Conservation (phyloP, 441 rosid species). For the Rhodomyrtus psidioides region DNA sequence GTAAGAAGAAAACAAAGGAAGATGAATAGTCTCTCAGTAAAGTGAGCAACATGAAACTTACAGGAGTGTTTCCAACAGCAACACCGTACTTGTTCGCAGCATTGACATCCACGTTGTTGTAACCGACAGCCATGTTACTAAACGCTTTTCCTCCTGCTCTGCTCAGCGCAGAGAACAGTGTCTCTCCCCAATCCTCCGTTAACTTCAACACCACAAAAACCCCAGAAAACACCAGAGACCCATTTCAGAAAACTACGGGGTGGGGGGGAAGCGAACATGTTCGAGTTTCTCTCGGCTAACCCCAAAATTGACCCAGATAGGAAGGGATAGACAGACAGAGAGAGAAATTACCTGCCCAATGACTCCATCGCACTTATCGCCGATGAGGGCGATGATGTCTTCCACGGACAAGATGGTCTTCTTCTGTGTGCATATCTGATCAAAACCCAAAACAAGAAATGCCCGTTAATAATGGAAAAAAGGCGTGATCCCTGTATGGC, state of each 20-base stretch:
- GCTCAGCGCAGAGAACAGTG: slow-evolving; percentile 78
- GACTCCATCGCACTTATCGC: slow-evolving; percentile 87
- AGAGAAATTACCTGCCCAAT: slow-evolving; percentile 69
- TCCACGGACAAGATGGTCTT: slow-evolving; percentile 90
- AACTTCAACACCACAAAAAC: slow-evolving; percentile 31
- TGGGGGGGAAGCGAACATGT: background rate
- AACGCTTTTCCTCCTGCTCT: slow-evolving; percentile 91
- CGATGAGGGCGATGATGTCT: slow-evolving; percentile 79
- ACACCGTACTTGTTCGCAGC: slow-evolving; percentile 90
- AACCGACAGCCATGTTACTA: slow-evolving; percentile 98
- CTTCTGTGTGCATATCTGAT: slow-evolving; percentile 82
- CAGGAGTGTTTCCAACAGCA: slow-evolving; percentile 96
- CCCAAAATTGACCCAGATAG: background rate
- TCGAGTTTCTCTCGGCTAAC: background rate
- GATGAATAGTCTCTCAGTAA: background rate
- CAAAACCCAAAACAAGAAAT: background rate
- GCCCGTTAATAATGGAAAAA: background rate
- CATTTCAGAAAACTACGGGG: background rate
- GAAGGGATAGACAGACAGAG: background rate
- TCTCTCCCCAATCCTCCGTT: slow-evolving; percentile 96
- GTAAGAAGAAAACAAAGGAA: background rate
- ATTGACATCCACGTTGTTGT: slow-evolving; percentile 92
- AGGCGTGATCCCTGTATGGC: background rate
- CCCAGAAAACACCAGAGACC: background rate
- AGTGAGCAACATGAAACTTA: slow-evolving; percentile 24